Evolutionary conservation across 176 grass and related monocot genomes (phyloP), one percentile per base, ranked within the genome.

Genomic region (Secale cereale): DNA sequence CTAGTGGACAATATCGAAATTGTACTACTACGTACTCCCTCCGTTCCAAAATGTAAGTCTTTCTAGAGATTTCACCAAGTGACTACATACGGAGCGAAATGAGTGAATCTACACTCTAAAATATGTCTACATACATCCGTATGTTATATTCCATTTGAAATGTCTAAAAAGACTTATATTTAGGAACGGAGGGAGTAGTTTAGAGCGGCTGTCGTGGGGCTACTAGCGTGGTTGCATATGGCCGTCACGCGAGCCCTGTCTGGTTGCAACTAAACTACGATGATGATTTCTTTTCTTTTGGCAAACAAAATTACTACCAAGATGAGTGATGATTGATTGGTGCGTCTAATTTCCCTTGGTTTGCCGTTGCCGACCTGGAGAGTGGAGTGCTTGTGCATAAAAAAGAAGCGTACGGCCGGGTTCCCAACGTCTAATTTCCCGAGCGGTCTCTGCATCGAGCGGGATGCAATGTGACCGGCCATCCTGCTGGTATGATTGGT

Each of bases 401-500:
- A 8, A 5, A 48, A 48, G 45, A 50, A 50, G 46, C 46, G 48
- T 77, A 69, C 16, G 74, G 56, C 39, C 40, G 25, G 8, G 74
- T 10, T 65, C 74, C 74, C 45, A 65, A 83, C 45, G 30, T 30
- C 32, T 29, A 74, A 13, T 79, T 83, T 78, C 54, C 59, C 65
- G 23, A 73, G 83, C 45, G 20, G 70, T 73, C 70, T 37, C 56
- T 31, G 65, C 88, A 48, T 86, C 46, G 15, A 6, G 46, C 74
- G 64, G 66, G 84, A 78, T 78, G 78, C 82, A 69, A n/a, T 13
- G 41, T 23, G 71, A 86, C 81, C 71, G 81, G 62, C 50, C 87
- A 65, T 74, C 82, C 29, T 33, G 65, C n/a, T 61, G 10, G 26
- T 30, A 48, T 77, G 61, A 66, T 37, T 39, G 73, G 63, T 50